Percentiles rank a stretch among this genome's conserved stretches.
Evolutionary conservation across 768 basidiomycete genomes (phyloP).

Genomic region (Termitomyces sp.): DNA sequence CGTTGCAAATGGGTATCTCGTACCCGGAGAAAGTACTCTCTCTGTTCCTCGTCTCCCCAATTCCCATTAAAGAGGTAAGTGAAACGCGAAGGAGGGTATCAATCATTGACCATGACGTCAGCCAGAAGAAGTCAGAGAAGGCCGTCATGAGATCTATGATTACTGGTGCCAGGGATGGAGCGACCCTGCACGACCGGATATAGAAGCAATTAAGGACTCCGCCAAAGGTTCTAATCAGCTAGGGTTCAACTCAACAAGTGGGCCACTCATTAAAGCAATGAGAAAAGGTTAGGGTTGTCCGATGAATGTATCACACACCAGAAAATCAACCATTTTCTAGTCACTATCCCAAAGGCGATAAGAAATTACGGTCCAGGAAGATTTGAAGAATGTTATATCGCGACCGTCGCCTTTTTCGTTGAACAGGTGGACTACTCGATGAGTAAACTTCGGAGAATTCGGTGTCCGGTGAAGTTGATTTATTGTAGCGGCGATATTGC

Average conservation of each 20-base stretch:
- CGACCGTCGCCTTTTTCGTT: conserved; percentile 27
- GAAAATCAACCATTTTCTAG: conserved; percentile 16
- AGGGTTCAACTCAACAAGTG: conserved; percentile 22
- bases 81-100: no score
- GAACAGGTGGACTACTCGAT: conserved; percentile 19
- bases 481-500: conserved; percentile 31
- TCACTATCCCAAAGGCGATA: conserved; percentile 17
- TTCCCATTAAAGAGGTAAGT: conserved; percentile 25
- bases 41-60: conserved; percentile 29
- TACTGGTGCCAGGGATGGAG: conserved; percentile 8
- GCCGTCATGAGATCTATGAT: conserved; percentile 27
- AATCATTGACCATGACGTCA: conserved; percentile 6
- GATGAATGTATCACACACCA: neutral
- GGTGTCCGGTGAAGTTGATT: conserved; percentile 26
- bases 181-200: neutral
- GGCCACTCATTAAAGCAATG: conserved; percentile 20
- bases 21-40: conserved; percentile 29
- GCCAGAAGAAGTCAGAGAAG: conserved; percentile 26
- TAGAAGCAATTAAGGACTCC: conserved; percentile 1
- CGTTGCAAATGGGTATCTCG: conserved; percentile 26
- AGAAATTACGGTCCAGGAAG: conserved; percentile 20
- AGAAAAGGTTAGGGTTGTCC: neutral
- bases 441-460: conserved; percentile 20
- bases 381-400: conserved; percentile 23
- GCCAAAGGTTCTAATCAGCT: conserved; percentile 15